Percentiles rank a stretch among this genome's conserved stretches.
Evolutionary conservation across 805 yeast genomes (phyloP).

Genomic region (Hanseniaspora valbyensis): DNA sequence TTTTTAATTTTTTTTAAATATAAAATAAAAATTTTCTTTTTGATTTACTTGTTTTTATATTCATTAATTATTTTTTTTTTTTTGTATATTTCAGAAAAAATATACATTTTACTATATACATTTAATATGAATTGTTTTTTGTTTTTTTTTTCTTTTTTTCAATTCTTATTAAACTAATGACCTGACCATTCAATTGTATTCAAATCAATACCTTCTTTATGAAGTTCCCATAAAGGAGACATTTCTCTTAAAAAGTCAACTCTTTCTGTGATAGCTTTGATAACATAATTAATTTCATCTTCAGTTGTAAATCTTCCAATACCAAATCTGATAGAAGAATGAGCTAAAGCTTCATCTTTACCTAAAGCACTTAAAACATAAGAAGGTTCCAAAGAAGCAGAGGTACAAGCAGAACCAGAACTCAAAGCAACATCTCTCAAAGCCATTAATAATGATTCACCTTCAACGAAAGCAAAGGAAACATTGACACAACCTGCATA

Average conservation of each 20-base stretch:
- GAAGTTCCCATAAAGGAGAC: conserved; percentile 98
- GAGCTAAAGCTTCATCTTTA: conserved; percentile 96
- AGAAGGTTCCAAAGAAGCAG: conserved; percentile 95
- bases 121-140: background rate
- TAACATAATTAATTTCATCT: conserved; percentile 87
- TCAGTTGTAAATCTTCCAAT: conserved; percentile 96
- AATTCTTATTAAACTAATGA: no score
- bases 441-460: conserved; percentile 95
- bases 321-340: conserved; percentile 95
- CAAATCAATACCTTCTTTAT: conserved; percentile 93
- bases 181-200: conserved; percentile 96
- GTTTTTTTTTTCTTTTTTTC: conserved; percentile 16
- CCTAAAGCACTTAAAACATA: conserved; percentile 94
- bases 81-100: conserved; percentile 6
- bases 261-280: conserved; percentile 76
- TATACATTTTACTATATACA: conserved; percentile 1
- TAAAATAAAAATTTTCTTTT: no score
- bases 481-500: conserved; percentile 94
- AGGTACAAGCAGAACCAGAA: conserved; percentile 97
- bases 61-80: background rate
- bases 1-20: no score
- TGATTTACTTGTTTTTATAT: no score
- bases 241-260: conserved; percentile 84
- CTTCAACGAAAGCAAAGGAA: conserved; percentile 95
- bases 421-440: conserved; percentile 91